These are phyloP conservation scores for Tricholoma terreum DNA, from an alignment of 768 basidiomycete species.

Conservation along the genomic window DNA sequence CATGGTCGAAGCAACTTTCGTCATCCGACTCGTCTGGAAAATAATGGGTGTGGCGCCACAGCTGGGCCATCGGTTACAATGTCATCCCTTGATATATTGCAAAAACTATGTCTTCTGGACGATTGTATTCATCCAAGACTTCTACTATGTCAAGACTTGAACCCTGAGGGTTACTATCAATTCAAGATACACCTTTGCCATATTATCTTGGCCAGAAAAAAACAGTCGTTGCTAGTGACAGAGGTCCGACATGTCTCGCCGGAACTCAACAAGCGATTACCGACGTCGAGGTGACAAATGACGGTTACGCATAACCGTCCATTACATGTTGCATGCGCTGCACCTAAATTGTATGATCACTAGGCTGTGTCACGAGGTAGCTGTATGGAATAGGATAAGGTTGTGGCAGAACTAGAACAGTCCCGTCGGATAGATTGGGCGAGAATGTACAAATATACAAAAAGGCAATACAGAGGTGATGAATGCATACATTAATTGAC, in stretches of 20 bases:
- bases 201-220: not conserved
- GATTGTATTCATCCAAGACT: not conserved
- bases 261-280: no score
- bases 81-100: not conserved
- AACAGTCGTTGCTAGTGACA: not conserved
- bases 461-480: not conserved
- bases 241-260: not conserved
- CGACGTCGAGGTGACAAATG: no score
- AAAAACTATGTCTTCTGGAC: not conserved
- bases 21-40: not conserved
- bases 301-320: no score
- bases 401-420: not conserved
- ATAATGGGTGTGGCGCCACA: not conserved
- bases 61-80: not conserved
- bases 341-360: no score
- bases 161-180: not conserved
- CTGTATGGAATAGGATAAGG: not conserved
- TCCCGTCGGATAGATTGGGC: not conserved
- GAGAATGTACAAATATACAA: not conserved
- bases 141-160: not conserved
- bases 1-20: not conserved
- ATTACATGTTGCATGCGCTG: no score
- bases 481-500: constrained; percentile 4
- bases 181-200: not conserved
- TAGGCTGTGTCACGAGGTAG: no score